phyloP scores from a whole-genome alignment of 306 rosid genomes.

The Lathyrus tuberosus region DNA sequence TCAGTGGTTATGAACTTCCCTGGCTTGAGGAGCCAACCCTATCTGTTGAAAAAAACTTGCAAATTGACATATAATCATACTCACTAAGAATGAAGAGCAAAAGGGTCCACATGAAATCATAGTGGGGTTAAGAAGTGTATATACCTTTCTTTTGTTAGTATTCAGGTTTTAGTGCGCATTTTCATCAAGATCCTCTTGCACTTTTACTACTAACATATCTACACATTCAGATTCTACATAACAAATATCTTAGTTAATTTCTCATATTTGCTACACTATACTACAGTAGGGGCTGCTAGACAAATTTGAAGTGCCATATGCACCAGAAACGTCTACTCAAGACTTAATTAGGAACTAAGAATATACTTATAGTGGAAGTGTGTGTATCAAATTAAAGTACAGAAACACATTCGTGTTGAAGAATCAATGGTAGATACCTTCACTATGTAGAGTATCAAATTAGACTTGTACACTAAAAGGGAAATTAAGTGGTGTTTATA shows the following conservation, averaged over 20 bases:
- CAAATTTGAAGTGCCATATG: conserved; percentile 36
- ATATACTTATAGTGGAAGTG: conserved; percentile 28
- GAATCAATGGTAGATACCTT: neutral
- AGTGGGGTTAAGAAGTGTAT: conserved; percentile 54
- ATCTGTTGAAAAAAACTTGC: conserved; percentile 17
- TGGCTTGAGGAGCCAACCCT: conserved; percentile 62
- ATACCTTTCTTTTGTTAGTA: conserved; percentile 55
- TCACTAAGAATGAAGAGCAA: conserved; percentile 25
- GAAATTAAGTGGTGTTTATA: neutral
- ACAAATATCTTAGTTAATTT: conserved; percentile 4
- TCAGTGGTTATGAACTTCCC: conserved; percentile 51
- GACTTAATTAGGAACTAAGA: neutral
- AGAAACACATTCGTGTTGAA: no score
- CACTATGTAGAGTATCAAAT: neutral
- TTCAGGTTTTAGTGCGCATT: conserved; percentile 46
- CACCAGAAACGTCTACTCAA: conserved; percentile 61
- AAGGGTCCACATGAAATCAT: conserved; percentile 37
- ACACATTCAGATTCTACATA: neutral
- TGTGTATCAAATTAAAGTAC: neutral
- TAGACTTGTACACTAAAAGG: neutral
- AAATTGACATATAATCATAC: conserved; percentile 20
- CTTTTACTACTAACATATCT: conserved; percentile 46
- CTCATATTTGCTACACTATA: no score
- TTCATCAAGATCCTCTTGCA: conserved; percentile 32
- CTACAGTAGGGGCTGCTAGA: conserved; percentile 21